These are phyloP conservation scores for Blepharisma japonicum DNA, from an alignment of 73 alveolate species.

Conservation along the genomic window DNA sequence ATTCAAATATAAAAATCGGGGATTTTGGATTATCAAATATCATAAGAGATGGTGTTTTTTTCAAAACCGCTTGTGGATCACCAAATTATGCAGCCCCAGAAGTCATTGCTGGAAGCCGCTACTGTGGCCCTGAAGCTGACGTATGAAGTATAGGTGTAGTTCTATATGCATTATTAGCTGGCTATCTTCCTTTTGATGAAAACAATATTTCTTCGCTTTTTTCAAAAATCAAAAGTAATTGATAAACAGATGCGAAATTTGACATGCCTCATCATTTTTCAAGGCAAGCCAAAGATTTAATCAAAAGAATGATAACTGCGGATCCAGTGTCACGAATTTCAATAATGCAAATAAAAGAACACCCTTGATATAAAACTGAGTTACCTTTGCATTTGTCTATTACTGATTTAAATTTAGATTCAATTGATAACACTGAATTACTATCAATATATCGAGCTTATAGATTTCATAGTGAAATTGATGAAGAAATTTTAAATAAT, in stretches of 20 bases:
- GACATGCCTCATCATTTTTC: conserved; percentile 24
- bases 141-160: conserved; percentile 37
- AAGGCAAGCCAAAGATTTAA: conserved; percentile 71
- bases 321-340: conserved; percentile 73
- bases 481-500: too few species aligned
- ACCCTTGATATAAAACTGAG: conserved; percentile 49
- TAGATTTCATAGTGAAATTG: too few species aligned
- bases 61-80: conserved; percentile 79
- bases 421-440: too few species aligned
- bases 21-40: conserved; percentile 91
- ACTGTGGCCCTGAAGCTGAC: conserved; percentile 33
- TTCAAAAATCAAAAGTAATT: too few species aligned
- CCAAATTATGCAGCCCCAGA: conserved; percentile 93
- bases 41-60: conserved; percentile 73
- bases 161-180: conserved; percentile 34
- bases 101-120: conserved; percentile 62
- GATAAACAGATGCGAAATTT: too few species aligned
- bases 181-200: conserved; percentile 41
- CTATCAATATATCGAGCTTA: too few species aligned
- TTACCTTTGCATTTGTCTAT: too few species aligned
- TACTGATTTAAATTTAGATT: too few species aligned
- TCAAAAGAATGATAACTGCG: conserved; percentile 67
- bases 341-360: conserved; percentile 62
- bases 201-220: too few species aligned
- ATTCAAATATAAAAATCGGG: conserved; percentile 78